A percentile compares a stretch with the other conserved stretches of the same genome.
Conservation (phyloP, 495 filamentous ascomycete species). For the Parachaetomium inaequale region DNA sequence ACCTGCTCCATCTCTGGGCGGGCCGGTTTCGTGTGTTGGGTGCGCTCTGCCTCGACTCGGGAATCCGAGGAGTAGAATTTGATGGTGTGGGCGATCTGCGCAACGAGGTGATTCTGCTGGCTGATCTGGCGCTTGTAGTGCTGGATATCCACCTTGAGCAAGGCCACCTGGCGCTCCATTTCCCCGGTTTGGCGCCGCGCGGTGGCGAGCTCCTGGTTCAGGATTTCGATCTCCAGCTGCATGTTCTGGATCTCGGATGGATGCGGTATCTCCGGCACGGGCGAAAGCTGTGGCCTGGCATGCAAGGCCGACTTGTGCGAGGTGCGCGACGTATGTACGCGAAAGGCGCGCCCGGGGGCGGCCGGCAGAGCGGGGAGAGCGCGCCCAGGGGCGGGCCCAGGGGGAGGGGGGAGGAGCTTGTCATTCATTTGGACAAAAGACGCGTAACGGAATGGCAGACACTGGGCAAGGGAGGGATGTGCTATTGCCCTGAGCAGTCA, state of each 20-base stretch:
- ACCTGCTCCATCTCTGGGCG: conserved; percentile 4
- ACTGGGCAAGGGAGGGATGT: too few relatives aligned
- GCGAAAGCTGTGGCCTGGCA: conserved; percentile 1
- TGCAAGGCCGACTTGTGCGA: too few relatives aligned
- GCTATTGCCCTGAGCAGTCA: too few relatives aligned
- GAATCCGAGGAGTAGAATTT: background rate
- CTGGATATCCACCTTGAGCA: conserved; percentile 1
- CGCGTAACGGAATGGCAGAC: too few relatives aligned
- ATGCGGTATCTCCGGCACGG: conserved; percentile 6
- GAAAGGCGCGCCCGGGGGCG: too few relatives aligned
- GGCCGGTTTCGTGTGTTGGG: background rate
- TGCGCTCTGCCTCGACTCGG: background rate
- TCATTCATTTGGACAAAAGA: too few relatives aligned
- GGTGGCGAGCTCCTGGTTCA: conserved; percentile 8
- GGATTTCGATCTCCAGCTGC: conserved; percentile 7
- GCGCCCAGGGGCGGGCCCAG: too few relatives aligned
- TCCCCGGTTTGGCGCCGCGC: background rate
- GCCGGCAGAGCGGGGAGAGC: too few relatives aligned
- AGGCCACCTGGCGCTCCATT: conserved; percentile 3
- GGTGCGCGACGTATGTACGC: too few relatives aligned
- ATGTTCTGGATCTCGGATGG: conserved; percentile 4
- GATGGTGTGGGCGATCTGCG: conserved; percentile 4
- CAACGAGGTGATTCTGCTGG: conserved; percentile 1
- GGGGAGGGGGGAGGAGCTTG: too few relatives aligned
- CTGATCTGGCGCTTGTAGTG: conserved; percentile 6